Conservation (phyloP, 495 filamentous ascomycete species). For the Penicillium canariense region DNA sequence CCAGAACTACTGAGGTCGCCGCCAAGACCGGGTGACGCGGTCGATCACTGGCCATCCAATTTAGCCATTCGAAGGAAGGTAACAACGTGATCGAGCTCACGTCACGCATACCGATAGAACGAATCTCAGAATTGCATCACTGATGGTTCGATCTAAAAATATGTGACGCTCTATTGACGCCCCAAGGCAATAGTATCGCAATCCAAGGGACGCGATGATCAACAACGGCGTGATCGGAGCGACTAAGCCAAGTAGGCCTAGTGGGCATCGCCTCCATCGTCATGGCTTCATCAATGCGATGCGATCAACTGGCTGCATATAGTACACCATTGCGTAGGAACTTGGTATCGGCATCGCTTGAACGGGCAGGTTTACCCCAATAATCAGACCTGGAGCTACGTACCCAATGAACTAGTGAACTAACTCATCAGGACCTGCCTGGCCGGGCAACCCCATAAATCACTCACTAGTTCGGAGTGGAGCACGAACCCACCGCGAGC, state of each 20-base stretch:
- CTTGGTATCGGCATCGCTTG: background rate
- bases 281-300: background rate
- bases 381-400: background rate
- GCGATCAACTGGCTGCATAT: background rate
- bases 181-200: background rate
- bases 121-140: background rate
- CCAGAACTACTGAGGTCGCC: too few relatives aligned
- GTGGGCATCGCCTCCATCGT: background rate
- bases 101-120: too few relatives aligned
- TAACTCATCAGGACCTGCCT: constrained; percentile 8
- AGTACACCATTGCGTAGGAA: background rate
- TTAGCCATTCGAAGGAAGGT: background rate
- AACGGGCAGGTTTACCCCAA: background rate
- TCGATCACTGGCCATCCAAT: background rate
- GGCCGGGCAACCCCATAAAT: constrained; percentile 6
- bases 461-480: background rate
- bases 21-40: background rate
- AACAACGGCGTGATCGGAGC: background rate
- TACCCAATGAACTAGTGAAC: too few relatives aligned
- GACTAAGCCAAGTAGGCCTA: background rate
- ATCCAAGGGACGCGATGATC: background rate
- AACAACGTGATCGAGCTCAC: background rate
- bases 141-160: background rate
- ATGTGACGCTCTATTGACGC: background rate
- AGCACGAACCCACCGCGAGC: constrained; percentile 6